phyloP scores from a whole-genome alignment of 768 basidiomycete genomes.

The Mycena amicta region DNA sequence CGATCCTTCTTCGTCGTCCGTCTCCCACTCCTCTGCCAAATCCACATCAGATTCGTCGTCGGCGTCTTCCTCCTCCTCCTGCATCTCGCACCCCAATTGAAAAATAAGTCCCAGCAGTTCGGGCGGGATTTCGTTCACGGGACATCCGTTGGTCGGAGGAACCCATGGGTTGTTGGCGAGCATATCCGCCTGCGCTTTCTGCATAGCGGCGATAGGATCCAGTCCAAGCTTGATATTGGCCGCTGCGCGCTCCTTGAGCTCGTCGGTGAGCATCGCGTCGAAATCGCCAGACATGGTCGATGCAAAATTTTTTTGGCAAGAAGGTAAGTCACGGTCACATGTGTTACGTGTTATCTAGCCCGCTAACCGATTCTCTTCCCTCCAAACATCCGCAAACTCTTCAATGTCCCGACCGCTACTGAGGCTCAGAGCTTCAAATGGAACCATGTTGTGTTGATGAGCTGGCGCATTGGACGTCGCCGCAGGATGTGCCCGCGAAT shows the following conservation, averaged over 20 bases:
- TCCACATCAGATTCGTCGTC: constrained; percentile 31
- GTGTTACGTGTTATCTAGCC: no score
- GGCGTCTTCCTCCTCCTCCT: constrained; percentile 38
- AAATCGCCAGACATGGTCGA: constrained; percentile 1
- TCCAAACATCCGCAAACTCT: constrained; percentile 73
- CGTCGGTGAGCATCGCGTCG: not conserved
- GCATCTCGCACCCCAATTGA: constrained; percentile 42
- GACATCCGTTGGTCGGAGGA: constrained; percentile 49
- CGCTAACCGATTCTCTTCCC: constrained; percentile 47
- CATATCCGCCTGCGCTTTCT: constrained; percentile 36
- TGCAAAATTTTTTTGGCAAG: not conserved
- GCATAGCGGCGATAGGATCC: constrained; percentile 34
- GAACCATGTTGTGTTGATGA: constrained; percentile 88
- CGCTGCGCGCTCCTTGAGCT: constrained; percentile 13
- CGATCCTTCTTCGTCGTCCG: constrained; percentile 7
- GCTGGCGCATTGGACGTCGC: constrained; percentile 69
- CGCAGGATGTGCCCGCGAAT: constrained; percentile 73
- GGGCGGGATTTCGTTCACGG: constrained; percentile 54
- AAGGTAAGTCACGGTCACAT: constrained; percentile 7
- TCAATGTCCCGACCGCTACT: constrained; percentile 72
- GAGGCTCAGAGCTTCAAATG: constrained; percentile 82
- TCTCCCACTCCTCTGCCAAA: constrained; percentile 14
- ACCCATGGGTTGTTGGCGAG: constrained; percentile 51
- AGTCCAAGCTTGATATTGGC: constrained; percentile 27
- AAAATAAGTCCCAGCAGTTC: constrained; percentile 63